Evolutionary conservation across 2,329 filamentous ascomycete species (phyloP), one percentile per base, ranked within the genome.

Genomic region (Diaporthe eres): DNA sequence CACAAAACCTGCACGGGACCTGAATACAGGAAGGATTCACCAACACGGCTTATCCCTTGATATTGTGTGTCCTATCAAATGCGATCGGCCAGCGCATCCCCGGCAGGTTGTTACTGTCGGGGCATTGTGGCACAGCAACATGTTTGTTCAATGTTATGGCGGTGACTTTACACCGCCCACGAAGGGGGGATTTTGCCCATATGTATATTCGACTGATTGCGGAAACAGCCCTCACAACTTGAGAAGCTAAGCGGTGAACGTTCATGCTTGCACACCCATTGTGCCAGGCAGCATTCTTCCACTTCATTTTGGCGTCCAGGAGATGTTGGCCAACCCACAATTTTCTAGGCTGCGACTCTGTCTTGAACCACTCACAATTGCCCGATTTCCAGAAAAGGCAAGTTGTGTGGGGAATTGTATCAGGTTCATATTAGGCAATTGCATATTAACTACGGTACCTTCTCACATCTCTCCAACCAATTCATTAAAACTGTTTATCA

Each of bases 111-210:
- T 37, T n/a, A 37, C 13, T 39, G 44, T 25, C 31, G 6, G 19
- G n/a, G 3, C 10, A 49, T 31, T 65, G 42, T 68, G 63, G 63
- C 63, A 68, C 44, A 68, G 63, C 63, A 39, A 68, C 3, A n/a
- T 68, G 63, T 25, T 39, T 49, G 31, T 44, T 34, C 44, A 37
- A 3, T 68, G 4, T 51, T 51, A 19, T 37, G 28, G 44, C 19
- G 10, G 9, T 9, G 34, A 22, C 5, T 25, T 13, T 28, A 39
- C 44, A 39, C 63, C 44, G 28, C 44, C 28, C 15, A 5, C 12
- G 3, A 34, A 19, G 25, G 9, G 44, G 12, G 7, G 19, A 68
- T 39, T 68, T 68, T 68, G 19, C 63, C 63, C 63, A 37, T 19
- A 39, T 3, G 9, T 1, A 34, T 12, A 25, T 3, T 17, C 28